phyloP scores from a whole-genome alignment of 495 filamentous ascomycete species.

The Annulohypoxylon bovei region DNA sequence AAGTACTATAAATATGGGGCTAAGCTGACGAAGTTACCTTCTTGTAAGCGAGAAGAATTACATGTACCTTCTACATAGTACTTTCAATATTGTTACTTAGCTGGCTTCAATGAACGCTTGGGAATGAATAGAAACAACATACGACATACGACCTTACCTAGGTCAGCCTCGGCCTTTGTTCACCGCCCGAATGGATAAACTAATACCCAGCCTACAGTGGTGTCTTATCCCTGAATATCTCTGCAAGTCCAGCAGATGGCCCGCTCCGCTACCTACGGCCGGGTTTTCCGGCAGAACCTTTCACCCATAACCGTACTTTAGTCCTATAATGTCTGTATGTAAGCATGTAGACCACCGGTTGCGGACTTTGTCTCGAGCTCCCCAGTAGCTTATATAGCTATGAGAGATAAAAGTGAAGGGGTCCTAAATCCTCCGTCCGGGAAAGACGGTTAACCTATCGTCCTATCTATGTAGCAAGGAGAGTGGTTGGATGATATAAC shows the following conservation, averaged over 20 bases:
- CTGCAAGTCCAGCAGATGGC: conserved; percentile 10
- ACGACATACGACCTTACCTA: neutral
- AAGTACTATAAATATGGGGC: conserved; percentile 3
- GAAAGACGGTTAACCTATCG: neutral
- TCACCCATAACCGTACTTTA: neutral
- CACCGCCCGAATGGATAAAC: conserved; percentile 28
- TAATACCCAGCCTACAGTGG: conserved; percentile 2
- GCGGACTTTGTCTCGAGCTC: conserved; percentile 21
- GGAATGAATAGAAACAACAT: neutral
- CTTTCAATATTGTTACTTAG: neutral
- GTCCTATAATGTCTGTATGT: neutral
- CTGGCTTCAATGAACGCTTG: neutral
- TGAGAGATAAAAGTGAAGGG: conserved; percentile 1
- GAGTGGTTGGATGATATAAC: conserved; percentile 8
- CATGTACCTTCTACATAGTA: too few relatives aligned
- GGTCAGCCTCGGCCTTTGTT: neutral
- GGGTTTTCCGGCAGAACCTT: conserved; percentile 29
- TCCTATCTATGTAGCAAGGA: neutral
- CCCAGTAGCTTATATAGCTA: too few relatives aligned
- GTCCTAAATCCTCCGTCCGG: conserved; percentile 19
- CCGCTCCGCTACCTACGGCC: conserved; percentile 18
- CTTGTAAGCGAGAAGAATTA: conserved; percentile 20
- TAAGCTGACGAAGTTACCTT: conserved; percentile 28
- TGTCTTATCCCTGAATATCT: neutral
- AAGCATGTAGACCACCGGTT: conserved; percentile 17